phyloP scores from a whole-genome alignment of 805 yeast genomes.

The Candida mattraensis region DNA sequence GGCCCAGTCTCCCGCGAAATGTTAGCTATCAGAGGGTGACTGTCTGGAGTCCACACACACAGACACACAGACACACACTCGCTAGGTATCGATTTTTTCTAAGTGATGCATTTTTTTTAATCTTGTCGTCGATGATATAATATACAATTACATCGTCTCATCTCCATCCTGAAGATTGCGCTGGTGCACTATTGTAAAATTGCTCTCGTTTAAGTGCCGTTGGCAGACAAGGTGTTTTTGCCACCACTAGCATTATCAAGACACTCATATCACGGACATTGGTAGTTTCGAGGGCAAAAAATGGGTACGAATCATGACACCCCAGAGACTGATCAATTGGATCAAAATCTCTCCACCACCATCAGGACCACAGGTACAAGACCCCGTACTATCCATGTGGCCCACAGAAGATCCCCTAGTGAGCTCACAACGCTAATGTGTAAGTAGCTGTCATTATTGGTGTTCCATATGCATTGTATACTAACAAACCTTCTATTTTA shows the following conservation, averaged over 20 bases:
- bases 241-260: too few relatives aligned
- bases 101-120: too few relatives aligned
- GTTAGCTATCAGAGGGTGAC: too few relatives aligned
- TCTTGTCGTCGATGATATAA: too few relatives aligned
- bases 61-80: too few relatives aligned
- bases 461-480: slow-evolving; percentile 1
- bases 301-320: slow-evolving; percentile 16
- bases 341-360: slow-evolving; percentile 31
- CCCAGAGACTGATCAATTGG: slow-evolving; percentile 11
- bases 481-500: slow-evolving; percentile 28
- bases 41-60: too few relatives aligned
- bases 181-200: slow-evolving; percentile 8
- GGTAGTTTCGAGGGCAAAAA: slow-evolving; percentile 6
- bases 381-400: slow-evolving; percentile 77
- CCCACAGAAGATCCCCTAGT: slow-evolving; percentile 96
- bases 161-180: too few relatives aligned
- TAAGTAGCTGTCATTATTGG: slow-evolving; percentile 29
- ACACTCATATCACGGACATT: neutral
- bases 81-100: too few relatives aligned
- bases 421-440: slow-evolving; percentile 91
- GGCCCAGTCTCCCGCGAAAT: too few relatives aligned
- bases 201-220: slow-evolving; percentile 11
- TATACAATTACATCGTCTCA: too few relatives aligned
- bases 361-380: slow-evolving; percentile 34
- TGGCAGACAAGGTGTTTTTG: slow-evolving; percentile 1